Evolutionary conservation across 2,329 filamentous ascomycete genomes (phyloP).

Genomic region (Westerdykella aurantiaca): DNA sequence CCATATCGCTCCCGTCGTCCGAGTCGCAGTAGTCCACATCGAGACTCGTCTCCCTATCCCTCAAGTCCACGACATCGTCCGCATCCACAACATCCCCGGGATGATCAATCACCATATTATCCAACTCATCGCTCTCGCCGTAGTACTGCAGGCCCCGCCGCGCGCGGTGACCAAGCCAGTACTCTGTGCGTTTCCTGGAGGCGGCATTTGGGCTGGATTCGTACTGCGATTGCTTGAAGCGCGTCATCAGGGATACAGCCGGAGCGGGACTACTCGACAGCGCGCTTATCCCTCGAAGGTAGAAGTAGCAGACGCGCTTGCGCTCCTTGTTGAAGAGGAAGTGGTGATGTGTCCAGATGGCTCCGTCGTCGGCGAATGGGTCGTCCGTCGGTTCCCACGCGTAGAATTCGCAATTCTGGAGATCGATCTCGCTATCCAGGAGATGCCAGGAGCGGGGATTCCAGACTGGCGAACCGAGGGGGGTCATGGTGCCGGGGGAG

Average conservation of each 20-base stretch:
- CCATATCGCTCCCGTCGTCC: slow-evolving; percentile 32
- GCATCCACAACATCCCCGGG: slow-evolving; percentile 36
- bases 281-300: slow-evolving; percentile 80
- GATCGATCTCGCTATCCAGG: slow-evolving; percentile 89
- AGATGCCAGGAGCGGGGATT: slow-evolving; percentile 85
- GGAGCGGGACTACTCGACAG: slow-evolving; percentile 58
- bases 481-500: slow-evolving; percentile 44
- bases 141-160: slow-evolving; percentile 42
- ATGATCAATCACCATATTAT: slow-evolving; percentile 36
- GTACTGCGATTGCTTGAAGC: slow-evolving; percentile 40
- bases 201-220: slow-evolving; percentile 49
- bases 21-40: slow-evolving; percentile 25
- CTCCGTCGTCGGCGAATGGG: slow-evolving; percentile 85
- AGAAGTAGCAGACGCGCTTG: slow-evolving; percentile 91
- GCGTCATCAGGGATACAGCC: slow-evolving; percentile 31
- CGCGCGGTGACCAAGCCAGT: slow-evolving; percentile 73
- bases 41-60: slow-evolving; percentile 26
- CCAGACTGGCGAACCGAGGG: slow-evolving; percentile 60
- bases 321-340: slow-evolving; percentile 94
- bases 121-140: slow-evolving; percentile 42
- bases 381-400: slow-evolving; percentile 85
- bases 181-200: slow-evolving; percentile 74
- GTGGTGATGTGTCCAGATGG: slow-evolving; percentile 93
- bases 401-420: slow-evolving; percentile 84
- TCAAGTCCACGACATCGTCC: slow-evolving; percentile 35